phyloP scores from a whole-genome alignment of 148 eudicot species.

The Beta vulgaris region DNA sequence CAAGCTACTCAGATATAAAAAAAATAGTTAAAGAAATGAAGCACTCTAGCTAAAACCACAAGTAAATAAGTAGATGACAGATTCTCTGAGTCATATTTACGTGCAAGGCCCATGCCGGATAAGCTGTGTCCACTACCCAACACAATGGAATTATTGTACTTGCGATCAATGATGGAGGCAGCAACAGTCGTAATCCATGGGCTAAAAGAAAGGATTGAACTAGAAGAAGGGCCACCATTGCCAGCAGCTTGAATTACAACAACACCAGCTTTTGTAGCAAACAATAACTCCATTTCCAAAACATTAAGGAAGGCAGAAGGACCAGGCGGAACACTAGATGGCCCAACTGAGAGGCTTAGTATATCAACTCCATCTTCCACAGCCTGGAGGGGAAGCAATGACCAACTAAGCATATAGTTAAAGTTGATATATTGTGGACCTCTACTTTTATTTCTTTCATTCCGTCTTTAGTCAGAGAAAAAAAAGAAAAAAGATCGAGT shows the following conservation, averaged over 20 bases:
- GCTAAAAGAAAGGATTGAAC: slow-evolving; percentile 64
- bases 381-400: slow-evolving; percentile 34
- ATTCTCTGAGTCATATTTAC: slow-evolving; percentile 30
- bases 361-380: slow-evolving; percentile 70
- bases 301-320: slow-evolving; percentile 55
- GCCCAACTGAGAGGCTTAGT: slow-evolving; percentile 65
- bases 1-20: background rate
- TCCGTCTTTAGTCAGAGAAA: background rate
- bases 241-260: slow-evolving; percentile 67
- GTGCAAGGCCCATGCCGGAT: slow-evolving; percentile 59
- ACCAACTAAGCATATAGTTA: background rate
- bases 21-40: background rate
- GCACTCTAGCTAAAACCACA: background rate
- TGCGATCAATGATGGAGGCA: slow-evolving; percentile 58
- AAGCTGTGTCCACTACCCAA: slow-evolving; percentile 50
- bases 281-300: slow-evolving; percentile 50
- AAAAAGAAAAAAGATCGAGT: background rate
- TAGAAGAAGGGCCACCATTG: slow-evolving; percentile 62
- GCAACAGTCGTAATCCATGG: slow-evolving; percentile 74
- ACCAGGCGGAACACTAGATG: slow-evolving; percentile 65
- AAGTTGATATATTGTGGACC: background rate
- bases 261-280: slow-evolving; percentile 72
- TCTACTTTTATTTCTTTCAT: background rate
- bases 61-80: background rate
- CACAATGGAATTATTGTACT: slow-evolving; percentile 42